phyloP scores from a whole-genome alignment of 1,284 basidiomycete species.

The Marasmius fiardii region DNA sequence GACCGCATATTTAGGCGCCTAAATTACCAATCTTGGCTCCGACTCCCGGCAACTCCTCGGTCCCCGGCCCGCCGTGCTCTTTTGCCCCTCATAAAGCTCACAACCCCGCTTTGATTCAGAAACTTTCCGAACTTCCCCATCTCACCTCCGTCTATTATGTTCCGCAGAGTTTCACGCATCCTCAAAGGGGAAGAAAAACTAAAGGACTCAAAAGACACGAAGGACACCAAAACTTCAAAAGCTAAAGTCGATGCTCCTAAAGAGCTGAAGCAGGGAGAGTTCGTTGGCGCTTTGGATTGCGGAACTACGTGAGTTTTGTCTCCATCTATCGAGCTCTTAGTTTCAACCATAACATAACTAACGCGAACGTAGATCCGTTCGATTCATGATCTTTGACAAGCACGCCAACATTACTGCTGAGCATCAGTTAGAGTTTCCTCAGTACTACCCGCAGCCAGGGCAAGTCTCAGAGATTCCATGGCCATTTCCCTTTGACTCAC shows the following conservation, averaged over 20 bases:
- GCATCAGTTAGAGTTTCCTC: conserved; percentile 88
- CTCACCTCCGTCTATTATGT: neutral
- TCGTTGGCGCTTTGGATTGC: conserved; percentile 88
- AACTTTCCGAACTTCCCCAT: neutral
- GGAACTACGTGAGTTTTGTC: conserved; percentile 78
- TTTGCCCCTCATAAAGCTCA: neutral
- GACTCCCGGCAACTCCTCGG: neutral
- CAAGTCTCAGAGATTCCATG: conserved; percentile 28
- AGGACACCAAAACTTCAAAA: neutral
- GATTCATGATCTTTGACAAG: conserved; percentile 93
- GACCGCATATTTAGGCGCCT: neutral
- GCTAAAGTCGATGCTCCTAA: conserved; percentile 15
- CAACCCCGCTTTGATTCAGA: neutral
- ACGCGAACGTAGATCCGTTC: conserved; percentile 64
- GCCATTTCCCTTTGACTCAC: neutral
- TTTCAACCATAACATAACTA: no score
- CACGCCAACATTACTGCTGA: conserved; percentile 85
- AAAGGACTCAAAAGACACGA: neutral
- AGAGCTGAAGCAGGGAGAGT: conserved; percentile 56
- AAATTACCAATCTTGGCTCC: neutral
- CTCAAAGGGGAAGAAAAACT: neutral
- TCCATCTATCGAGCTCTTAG: neutral
- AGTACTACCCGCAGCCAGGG: conserved; percentile 90
- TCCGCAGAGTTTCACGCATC: neutral
- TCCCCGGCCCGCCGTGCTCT: neutral